phyloP scores from a whole-genome alignment of 2,329 filamentous ascomycete genomes.

The Aspergillus phoenicis region DNA sequence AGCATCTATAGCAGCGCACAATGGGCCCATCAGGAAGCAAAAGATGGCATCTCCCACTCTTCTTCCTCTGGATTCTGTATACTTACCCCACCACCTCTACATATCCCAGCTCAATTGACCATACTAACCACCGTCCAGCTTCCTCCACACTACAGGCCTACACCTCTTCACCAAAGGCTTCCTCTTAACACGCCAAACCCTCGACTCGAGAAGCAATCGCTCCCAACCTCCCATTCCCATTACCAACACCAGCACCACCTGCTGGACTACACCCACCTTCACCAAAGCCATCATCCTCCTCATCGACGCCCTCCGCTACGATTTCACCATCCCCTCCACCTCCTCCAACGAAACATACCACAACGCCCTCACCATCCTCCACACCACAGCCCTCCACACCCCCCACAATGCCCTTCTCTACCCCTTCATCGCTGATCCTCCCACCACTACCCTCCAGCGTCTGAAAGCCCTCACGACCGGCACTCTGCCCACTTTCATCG shows the following conservation, averaged over 20 bases:
- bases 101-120: not conserved
- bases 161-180: slow-evolving; percentile 88
- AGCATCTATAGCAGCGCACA: not conserved
- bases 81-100: not conserved
- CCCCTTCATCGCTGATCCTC: slow-evolving; percentile 94
- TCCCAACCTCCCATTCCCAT: not conserved
- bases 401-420: slow-evolving; percentile 84
- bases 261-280: slow-evolving; percentile 94
- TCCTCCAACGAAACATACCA: slow-evolving; percentile 66
- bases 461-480: slow-evolving; percentile 95
- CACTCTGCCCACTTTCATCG: slow-evolving; percentile 89
- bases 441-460: slow-evolving; percentile 86
- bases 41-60: not conserved
- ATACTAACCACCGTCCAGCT: not conserved
- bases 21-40: not conserved
- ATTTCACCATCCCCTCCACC: slow-evolving; percentile 79
- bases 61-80: slow-evolving; percentile 6
- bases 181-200: slow-evolving; percentile 78
- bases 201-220: slow-evolving; percentile 51
- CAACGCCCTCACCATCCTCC: slow-evolving; percentile 80
- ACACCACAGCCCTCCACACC: slow-evolving; percentile 72
- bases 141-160: not conserved
- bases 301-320: slow-evolving; percentile 91
- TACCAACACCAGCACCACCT: slow-evolving; percentile 40
- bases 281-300: slow-evolving; percentile 86